Conservation (phyloP, 352 stramenopile species). For the Phytophthora niederhauseri region DNA sequence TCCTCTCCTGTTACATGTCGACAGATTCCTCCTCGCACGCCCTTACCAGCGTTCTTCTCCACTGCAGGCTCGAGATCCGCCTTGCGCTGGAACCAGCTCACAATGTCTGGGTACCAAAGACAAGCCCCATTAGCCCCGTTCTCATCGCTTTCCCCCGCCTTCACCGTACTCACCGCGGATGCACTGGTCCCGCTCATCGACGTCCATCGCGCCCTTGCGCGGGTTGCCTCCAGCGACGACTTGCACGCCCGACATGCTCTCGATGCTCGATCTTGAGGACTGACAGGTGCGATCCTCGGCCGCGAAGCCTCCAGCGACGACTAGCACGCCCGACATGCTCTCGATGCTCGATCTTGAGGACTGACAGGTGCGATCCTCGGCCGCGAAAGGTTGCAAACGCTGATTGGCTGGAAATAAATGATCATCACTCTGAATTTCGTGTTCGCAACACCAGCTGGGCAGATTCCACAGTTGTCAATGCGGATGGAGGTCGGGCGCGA, state of each 20-base stretch:
- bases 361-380: slow-evolving; percentile 23
- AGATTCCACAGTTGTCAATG: slow-evolving; percentile 6
- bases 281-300: slow-evolving; percentile 24
- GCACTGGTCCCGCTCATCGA: slow-evolving; percentile 80
- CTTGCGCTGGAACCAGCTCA: slow-evolving; percentile 89
- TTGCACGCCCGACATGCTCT: slow-evolving; percentile 76
- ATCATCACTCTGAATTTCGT: neutral
- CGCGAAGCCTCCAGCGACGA: slow-evolving; percentile 58
- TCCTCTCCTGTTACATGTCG: neutral
- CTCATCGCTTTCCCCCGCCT: neutral
- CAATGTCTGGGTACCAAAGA: slow-evolving; percentile 50
- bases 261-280: slow-evolving; percentile 1
- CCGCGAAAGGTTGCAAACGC: slow-evolving; percentile 33
- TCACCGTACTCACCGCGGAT: slow-evolving; percentile 55
- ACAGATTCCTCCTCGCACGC: neutral
- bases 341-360: slow-evolving; percentile 10
- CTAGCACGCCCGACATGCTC: slow-evolving; percentile 76
- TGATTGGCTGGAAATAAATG: slow-evolving; percentile 29
- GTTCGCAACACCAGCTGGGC: slow-evolving; percentile 12
- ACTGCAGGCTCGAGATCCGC: slow-evolving; percentile 50
- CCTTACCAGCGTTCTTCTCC: slow-evolving; percentile 56
- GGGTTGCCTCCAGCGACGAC: slow-evolving; percentile 76
- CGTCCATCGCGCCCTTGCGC: slow-evolving; percentile 78
- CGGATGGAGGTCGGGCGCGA: slow-evolving; percentile 17
- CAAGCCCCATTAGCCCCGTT: neutral